These are phyloP conservation scores for Rhizoclosmatium sp. DNA, from an alignment of 192 early-diverging fungal species.

Conservation along the genomic window DNA sequence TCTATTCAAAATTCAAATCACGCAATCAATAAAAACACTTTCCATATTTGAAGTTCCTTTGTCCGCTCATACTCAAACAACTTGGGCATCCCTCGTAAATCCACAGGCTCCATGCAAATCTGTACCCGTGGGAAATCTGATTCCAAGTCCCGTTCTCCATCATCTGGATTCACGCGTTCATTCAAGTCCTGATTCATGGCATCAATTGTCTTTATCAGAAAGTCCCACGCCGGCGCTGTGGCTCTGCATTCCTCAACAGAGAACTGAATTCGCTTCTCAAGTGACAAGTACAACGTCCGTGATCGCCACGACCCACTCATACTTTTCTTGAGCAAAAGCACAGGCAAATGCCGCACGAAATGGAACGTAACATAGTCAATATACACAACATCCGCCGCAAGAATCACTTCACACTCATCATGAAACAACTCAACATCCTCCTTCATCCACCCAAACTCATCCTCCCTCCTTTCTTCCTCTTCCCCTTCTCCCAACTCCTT, in stretches of 20 bases:
- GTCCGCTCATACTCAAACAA: constrained; percentile 38
- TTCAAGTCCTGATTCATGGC: constrained; percentile 36
- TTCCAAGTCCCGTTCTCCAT: constrained; percentile 24
- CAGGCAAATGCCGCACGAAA: constrained; percentile 35
- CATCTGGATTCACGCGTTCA: constrained; percentile 13
- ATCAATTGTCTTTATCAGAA: constrained; percentile 41
- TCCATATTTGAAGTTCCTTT: constrained; percentile 40
- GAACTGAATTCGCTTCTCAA: constrained; percentile 48
- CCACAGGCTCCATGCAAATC: constrained; percentile 14
- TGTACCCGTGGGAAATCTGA: constrained; percentile 6
- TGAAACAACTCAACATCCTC: constrained; percentile 13
- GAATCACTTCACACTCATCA: constrained; percentile 23
- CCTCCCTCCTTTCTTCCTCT: no score
- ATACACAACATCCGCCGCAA: constrained; percentile 50
- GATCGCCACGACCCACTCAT: constrained; percentile 3
- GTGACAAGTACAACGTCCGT: constrained; percentile 37
- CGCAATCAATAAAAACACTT: constrained; percentile 12
- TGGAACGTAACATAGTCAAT: constrained; percentile 44
- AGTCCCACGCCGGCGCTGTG: constrained; percentile 45
- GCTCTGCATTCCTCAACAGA: constrained; percentile 26
- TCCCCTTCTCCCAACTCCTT: neutral
- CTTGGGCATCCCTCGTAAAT: constrained; percentile 32
- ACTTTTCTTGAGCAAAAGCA: constrained; percentile 21
- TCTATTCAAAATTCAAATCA: no score
- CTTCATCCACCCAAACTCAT: constrained; percentile 12